Base-by-base conservation (phyloP, 495 filamentous ascomycete genomes). In the Jackrogersella multiformis region DNA sequence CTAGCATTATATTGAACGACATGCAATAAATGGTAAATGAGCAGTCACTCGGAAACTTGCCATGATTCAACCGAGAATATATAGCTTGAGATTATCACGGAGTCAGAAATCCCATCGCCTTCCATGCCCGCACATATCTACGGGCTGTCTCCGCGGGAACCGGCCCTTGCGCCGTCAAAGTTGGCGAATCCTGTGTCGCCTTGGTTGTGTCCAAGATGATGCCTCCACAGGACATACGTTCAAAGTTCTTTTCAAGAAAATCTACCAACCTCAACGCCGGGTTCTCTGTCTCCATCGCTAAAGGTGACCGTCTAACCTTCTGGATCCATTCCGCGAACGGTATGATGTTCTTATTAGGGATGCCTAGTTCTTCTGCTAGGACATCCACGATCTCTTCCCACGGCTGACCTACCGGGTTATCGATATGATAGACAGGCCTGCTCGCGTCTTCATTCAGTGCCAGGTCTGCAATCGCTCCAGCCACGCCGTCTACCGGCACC, bases 371-470 rank as follows among this genome's bases (percentile, higher is more conserved):
- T 1, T 77, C 74, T 0, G 82, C 78, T 1, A 88, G 61, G 0
- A 80, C 41, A 0, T 48, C 32, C 0, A 77, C 70, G 74, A 84
- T 81, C 0, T 80, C 71, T 0, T 52, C 38, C 85, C 85, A 87
- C 0, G 77, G 72, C 69, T 85, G 81, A 0, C 77, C 61, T 2
- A 78, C 68, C 0, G 83, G 84, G 56, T 87, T 85, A 20, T 88
- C 85, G 32, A 88, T 77, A 71, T 88, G 85, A 56, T 86, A 88
- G 13, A 85, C 64, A 1, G 78, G 76, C 13, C 76, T 69, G 0
- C 2, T 18, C 2, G 49, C 49, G 2, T 26, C 18, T 13, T 70
- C 52, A 0, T 30, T 12, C 5, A 64, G 35, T 3, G 55, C 35
- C 1, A 72, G 51, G 13, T 72, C 64, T 7, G 38, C 61, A 10